Conservation (phyloP, 2,329 filamentous ascomycete species). For the Lachnellula subtilissima region DNA sequence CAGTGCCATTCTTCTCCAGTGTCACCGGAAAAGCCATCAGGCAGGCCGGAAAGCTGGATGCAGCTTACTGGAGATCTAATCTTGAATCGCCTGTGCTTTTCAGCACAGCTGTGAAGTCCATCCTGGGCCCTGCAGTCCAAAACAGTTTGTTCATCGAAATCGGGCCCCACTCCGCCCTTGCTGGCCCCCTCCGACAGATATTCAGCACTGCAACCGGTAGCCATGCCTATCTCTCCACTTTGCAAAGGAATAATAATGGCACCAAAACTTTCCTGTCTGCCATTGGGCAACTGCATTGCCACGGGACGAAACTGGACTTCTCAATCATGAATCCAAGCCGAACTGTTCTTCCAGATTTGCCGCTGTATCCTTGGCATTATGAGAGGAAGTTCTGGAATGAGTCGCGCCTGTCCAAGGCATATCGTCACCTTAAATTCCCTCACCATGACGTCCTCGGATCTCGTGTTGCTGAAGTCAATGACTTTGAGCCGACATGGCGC, state of each 20-base stretch:
- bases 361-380: slow-evolving; percentile 50
- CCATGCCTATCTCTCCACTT: slow-evolving; percentile 7
- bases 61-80: slow-evolving; percentile 37
- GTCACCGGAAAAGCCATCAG: slow-evolving; percentile 8
- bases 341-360: slow-evolving; percentile 41
- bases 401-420: slow-evolving; percentile 43
- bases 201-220: slow-evolving; percentile 1
- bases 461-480: slow-evolving; percentile 14
- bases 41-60: neutral
- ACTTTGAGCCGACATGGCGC: slow-evolving; percentile 27
- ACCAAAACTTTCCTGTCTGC: slow-evolving; percentile 3
- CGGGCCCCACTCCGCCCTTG: slow-evolving; percentile 20
- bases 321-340: slow-evolving; percentile 31
- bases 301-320: slow-evolving; percentile 3
- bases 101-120: slow-evolving; percentile 7
- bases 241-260: slow-evolving; percentile 6
- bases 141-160: slow-evolving; percentile 20
- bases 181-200: slow-evolving; percentile 22
- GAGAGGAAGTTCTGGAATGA: slow-evolving; percentile 48
- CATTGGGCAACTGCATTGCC: slow-evolving; percentile 6
- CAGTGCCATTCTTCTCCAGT: slow-evolving; percentile 13
- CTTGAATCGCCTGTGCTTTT: slow-evolving; percentile 14
- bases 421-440: slow-evolving; percentile 40
- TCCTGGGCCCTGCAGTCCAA: neutral
- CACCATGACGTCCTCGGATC: slow-evolving; percentile 34